Evolutionary conservation across 2,329 filamentous ascomycete genomes (phyloP).

Genomic region (Curvularia sp.): DNA sequence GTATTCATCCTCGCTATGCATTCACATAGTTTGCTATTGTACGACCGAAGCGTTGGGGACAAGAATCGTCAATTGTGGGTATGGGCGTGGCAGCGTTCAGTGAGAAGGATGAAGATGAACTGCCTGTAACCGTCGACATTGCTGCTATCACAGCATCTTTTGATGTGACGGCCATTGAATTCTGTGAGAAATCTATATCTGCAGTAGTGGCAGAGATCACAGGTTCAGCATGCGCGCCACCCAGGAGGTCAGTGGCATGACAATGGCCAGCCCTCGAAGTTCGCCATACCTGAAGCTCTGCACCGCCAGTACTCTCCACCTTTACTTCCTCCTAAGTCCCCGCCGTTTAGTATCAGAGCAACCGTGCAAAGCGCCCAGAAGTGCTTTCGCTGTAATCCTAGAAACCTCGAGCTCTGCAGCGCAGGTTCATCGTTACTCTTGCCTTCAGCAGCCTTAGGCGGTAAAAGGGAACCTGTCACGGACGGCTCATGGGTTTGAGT

Average conservation of each 20-base stretch:
- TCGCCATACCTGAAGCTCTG: neutral
- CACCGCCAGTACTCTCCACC: neutral
- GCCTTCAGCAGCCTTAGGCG: neutral
- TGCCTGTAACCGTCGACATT: neutral
- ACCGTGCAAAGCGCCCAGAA: neutral
- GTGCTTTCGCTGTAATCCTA: neutral
- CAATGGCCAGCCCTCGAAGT: no score
- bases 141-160: neutral
- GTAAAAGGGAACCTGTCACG: no score
- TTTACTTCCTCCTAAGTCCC: neutral
- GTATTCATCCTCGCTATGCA: neutral
- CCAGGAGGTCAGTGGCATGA: neutral
- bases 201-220: neutral
- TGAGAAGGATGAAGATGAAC: neutral
- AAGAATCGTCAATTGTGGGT: neutral
- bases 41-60: neutral
- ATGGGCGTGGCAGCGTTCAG: neutral
- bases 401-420: neutral
- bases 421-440: neutral
- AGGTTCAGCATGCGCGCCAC: neutral
- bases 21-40: conserved; percentile 2
- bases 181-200: neutral
- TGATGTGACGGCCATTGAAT: neutral
- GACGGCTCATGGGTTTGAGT: neutral
- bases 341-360: neutral